Base-by-base conservation (phyloP, 768 basidiomycete genomes). In the Leccinum sublutescens region DNA sequence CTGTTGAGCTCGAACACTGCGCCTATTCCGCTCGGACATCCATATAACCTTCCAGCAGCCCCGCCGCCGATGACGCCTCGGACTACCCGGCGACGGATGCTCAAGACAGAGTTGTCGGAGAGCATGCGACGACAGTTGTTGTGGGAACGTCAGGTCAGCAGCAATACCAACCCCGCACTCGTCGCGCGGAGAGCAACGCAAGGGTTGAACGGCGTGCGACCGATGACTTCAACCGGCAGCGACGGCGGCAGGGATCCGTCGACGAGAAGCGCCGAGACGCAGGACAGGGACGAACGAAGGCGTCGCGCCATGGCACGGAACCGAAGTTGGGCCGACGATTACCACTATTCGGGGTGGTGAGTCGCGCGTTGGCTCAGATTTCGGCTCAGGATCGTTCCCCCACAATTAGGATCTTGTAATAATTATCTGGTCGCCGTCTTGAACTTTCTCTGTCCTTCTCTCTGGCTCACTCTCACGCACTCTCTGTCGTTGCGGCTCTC, bases 41-140 rank as follows among this genome's bases (percentile, higher is more conserved):
- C 89, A 6, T 90, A 91, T 74, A 89, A 90, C 66, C 80, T 93
- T 25, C 91, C 91, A 0, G 78, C 81, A 11, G 76, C 82, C 33
- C 75, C 79, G 0, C 76, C 83, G 17, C 90, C 91, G 2, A 87
- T 88, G 64, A 92, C 91, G 1, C 94, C 94, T 0, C 85, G 89
- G 36, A 93, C 94, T 47, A 94, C 92, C 3, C 82, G 94, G 2
- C 79, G 91, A 52, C 81, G 83, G 64, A 95, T 95, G 91, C 79
- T 95, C 50, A 80, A 86, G 56, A 88, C 86, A 4, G 94, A 96
- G 73, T 78, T 96, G 68, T 88, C 89, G 33, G 94, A 96, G 74
- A 89, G 87, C 59, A 75, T 96, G 62, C 79, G 94, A 21, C 78
- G 88, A 50, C 90, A 94, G 65, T 70, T 95, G 57, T 74, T 95